phyloP scores from a whole-genome alignment of 106 monocot genomes.

The Posidonia australis region DNA sequence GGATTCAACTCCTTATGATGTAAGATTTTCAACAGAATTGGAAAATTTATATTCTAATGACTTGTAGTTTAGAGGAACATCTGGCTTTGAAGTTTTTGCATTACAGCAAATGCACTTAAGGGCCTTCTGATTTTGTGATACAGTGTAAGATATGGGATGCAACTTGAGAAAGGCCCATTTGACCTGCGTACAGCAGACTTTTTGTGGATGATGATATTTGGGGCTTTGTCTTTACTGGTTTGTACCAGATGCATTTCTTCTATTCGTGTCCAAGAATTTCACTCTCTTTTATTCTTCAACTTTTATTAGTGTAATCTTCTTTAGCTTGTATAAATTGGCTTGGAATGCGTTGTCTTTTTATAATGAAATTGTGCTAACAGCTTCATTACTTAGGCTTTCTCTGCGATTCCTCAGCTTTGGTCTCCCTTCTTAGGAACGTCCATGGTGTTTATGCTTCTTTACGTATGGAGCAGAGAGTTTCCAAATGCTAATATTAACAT shows the following conservation, averaged over 20 bases:
- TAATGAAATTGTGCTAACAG: not conserved
- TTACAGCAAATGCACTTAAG: too few relatives aligned
- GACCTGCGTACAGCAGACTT: slow-evolving; percentile 76
- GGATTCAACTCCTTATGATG: slow-evolving; percentile 94
- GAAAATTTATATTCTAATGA: not conserved
- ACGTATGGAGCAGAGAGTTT: slow-evolving; percentile 92
- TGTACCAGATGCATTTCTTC: slow-evolving; percentile 10
- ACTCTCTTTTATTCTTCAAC: not conserved
- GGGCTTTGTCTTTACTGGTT: slow-evolving; percentile 67
- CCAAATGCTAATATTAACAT: slow-evolving; percentile 78
- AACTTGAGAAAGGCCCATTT: slow-evolving; percentile 79
- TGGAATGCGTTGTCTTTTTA: not conserved
- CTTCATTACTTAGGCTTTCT: slow-evolving; percentile 40
- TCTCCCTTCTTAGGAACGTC: slow-evolving; percentile 48
- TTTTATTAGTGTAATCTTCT: not conserved
- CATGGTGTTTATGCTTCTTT: slow-evolving; percentile 90
- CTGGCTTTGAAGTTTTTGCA: not conserved
- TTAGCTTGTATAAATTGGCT: too few relatives aligned
- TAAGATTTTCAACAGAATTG: slow-evolving; percentile 22
- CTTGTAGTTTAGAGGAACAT: not conserved
- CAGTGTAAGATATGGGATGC: slow-evolving; percentile 88
- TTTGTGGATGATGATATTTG: slow-evolving; percentile 97
- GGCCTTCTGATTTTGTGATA: slow-evolving; percentile 9
- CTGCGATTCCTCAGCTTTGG: slow-evolving; percentile 38
- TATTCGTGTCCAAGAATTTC: not conserved